Evolutionary conservation across 192 early-diverging fungal species (phyloP).

Genomic region (Coemansia sp.): DNA sequence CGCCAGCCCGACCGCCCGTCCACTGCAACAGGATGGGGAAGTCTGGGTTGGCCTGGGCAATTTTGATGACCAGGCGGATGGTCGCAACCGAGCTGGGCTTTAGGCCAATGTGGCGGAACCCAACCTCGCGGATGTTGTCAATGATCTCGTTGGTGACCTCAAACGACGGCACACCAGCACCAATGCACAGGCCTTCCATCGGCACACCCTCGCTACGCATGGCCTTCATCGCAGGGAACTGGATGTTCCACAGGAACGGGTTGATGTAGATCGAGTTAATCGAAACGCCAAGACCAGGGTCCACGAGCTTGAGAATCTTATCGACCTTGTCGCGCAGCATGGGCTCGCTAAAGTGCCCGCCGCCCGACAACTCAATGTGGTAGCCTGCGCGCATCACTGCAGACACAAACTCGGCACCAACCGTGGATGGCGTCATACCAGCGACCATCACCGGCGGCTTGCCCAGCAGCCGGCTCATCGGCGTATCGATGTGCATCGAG

Average conservation of each 20-base stretch:
- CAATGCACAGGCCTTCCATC: slow-evolving; percentile 89
- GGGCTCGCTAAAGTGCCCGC: slow-evolving; percentile 81
- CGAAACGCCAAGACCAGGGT: slow-evolving; percentile 79
- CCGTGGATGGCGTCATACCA: slow-evolving; percentile 88
- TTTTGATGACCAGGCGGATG: slow-evolving; percentile 81
- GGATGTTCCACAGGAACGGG: slow-evolving; percentile 82
- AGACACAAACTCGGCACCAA: slow-evolving; percentile 74
- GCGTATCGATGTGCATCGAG: slow-evolving; percentile 79
- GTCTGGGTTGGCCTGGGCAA: slow-evolving; percentile 82
- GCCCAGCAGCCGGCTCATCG: slow-evolving; percentile 78
- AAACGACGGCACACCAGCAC: slow-evolving; percentile 86
- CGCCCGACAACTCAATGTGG: slow-evolving; percentile 83
- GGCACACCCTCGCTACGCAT: slow-evolving; percentile 88
- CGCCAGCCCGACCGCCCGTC: slow-evolving; percentile 95
- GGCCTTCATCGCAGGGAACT: slow-evolving; percentile 78
- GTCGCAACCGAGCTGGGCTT: slow-evolving; percentile 89
- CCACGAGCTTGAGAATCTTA: slow-evolving; percentile 74
- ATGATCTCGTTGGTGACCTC: slow-evolving; percentile 88
- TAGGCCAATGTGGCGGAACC: slow-evolving; percentile 84
- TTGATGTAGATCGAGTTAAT: slow-evolving; percentile 90
- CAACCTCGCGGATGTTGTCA: slow-evolving; percentile 72
- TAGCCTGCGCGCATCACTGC: slow-evolving; percentile 89
- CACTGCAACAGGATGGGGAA: slow-evolving; percentile 93
- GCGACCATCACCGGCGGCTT: slow-evolving; percentile 91
- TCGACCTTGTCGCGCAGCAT: slow-evolving; percentile 77